Percentiles rank a stretch among this genome's conserved stretches.
phyloP scores from a whole-genome alignment of 2,329 filamentous ascomycete species.

The Mycosphaerella sp. region DNA sequence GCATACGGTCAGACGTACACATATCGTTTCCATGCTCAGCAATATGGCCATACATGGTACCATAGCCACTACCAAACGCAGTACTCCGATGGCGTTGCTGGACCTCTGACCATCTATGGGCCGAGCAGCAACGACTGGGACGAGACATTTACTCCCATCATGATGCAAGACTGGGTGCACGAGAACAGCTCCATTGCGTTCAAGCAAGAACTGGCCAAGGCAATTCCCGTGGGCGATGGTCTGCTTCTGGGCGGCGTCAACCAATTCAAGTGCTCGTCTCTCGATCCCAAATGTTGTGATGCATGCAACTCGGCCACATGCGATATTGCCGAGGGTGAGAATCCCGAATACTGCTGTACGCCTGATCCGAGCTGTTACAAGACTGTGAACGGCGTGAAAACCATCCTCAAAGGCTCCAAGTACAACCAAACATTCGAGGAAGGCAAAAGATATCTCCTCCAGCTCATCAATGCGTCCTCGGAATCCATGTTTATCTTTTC shows the following conservation, averaged over 20 bases:
- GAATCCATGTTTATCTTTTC: slow-evolving; percentile 36
- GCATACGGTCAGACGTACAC: slow-evolving; percentile 48
- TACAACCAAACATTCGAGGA: slow-evolving; percentile 11
- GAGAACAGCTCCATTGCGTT: slow-evolving; percentile 17
- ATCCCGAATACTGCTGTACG: slow-evolving; percentile 14
- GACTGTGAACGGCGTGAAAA: slow-evolving; percentile 32
- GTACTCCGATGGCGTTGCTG: slow-evolving; percentile 36
- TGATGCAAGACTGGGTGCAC: slow-evolving; percentile 21
- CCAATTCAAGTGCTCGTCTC: slow-evolving; percentile 15
- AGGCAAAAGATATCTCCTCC: slow-evolving; percentile 42
- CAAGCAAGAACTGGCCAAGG: slow-evolving; percentile 27
- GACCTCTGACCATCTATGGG: slow-evolving; percentile 37
- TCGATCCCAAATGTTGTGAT: slow-evolving; percentile 17
- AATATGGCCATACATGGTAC: slow-evolving; percentile 29
- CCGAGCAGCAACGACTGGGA: slow-evolving; percentile 37
- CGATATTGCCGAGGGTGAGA: slow-evolving; percentile 2
- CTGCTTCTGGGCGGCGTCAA: slow-evolving; percentile 17
- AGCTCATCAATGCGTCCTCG: slow-evolving; percentile 38
- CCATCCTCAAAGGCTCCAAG: slow-evolving; percentile 5
- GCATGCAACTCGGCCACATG: slow-evolving; percentile 8
- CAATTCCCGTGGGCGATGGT: slow-evolving; percentile 23
- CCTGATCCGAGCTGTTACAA: slow-evolving; percentile 15
- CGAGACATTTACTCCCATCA: slow-evolving; percentile 22
- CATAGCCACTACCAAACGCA: slow-evolving; percentile 37
- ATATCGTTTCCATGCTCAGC: slow-evolving; percentile 35